A percentile compares a stretch with the other conserved stretches of the same genome.
phyloP scores from a whole-genome alignment of 805 yeast genomes.

The Kluyveromyces siamensis region DNA sequence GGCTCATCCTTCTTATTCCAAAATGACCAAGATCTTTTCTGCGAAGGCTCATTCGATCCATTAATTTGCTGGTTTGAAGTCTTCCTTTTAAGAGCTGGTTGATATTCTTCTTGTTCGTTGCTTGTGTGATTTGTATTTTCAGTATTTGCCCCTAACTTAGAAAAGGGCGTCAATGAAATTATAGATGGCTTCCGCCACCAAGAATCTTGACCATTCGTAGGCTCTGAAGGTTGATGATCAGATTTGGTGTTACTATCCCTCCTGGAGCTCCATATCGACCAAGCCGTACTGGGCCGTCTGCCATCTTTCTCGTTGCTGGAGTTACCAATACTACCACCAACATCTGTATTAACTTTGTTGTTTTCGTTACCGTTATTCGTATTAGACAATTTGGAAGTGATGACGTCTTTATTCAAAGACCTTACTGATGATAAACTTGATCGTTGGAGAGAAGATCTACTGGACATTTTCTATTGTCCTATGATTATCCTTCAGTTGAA shows the following conservation, averaged over 20 bases:
- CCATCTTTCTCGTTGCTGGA: background rate
- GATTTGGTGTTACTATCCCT: background rate
- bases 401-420: background rate
- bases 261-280: constrained; percentile 7
- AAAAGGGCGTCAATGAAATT: constrained; percentile 1
- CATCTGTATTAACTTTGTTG: background rate
- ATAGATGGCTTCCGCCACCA: constrained; percentile 10
- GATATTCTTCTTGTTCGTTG: background rate
- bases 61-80: background rate
- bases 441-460: background rate
- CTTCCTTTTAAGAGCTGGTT: background rate
- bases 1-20: constrained; percentile 10
- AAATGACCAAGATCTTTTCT: constrained; percentile 16
- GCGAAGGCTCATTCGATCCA: background rate
- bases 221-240: background rate
- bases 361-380: background rate
- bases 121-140: background rate
- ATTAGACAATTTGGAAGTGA: background rate
- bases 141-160: background rate
- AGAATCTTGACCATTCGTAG: background rate
- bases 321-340: background rate
- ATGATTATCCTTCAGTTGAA: background rate
- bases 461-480: background rate
- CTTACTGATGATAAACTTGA: background rate
- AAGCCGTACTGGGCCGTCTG: constrained; percentile 4